These are phyloP conservation scores for Neobulgaria alba DNA, from an alignment of 2,329 filamentous ascomycete species.

Conservation along the genomic window DNA sequence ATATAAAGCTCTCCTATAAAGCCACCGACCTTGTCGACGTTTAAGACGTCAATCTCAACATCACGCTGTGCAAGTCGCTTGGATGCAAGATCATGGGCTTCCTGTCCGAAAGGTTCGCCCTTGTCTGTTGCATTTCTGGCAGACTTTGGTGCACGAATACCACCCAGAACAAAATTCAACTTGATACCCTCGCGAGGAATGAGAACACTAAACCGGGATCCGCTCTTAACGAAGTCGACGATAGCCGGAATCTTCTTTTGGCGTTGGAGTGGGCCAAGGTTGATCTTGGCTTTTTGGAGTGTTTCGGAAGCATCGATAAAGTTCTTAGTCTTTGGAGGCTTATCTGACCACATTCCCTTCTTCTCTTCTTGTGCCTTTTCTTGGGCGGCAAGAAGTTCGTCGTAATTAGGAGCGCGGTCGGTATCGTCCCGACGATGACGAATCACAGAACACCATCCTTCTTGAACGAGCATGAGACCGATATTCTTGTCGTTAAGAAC, in stretches of 20 bases:
- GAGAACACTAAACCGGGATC: slow-evolving; percentile 84
- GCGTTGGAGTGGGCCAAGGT: slow-evolving; percentile 76
- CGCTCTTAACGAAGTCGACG: slow-evolving; percentile 97
- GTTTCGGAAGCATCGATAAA: slow-evolving; percentile 88
- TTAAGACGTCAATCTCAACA: slow-evolving; percentile 90
- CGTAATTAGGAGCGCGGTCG: slow-evolving; percentile 89
- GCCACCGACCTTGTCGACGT: slow-evolving; percentile 91
- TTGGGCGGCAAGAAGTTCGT: slow-evolving; percentile 74
- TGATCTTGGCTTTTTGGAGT: slow-evolving; percentile 90
- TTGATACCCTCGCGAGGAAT: slow-evolving; percentile 90
- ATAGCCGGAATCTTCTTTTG: slow-evolving; percentile 89
- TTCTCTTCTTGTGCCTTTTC: slow-evolving; percentile 76
- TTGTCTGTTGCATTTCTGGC: slow-evolving; percentile 70
- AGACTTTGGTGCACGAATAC: slow-evolving; percentile 83
- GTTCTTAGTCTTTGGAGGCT: slow-evolving; percentile 72
- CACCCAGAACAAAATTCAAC: slow-evolving; percentile 87
- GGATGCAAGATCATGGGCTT: slow-evolving; percentile 87
- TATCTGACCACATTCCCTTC: slow-evolving; percentile 93
- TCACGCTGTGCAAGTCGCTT: slow-evolving; percentile 86
- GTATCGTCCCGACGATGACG: slow-evolving; percentile 91
- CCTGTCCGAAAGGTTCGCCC: slow-evolving; percentile 88
- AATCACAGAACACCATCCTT: slow-evolving; percentile 88
- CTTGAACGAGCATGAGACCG: slow-evolving; percentile 76
- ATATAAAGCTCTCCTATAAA: slow-evolving; percentile 95
- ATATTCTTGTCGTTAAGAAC: slow-evolving; percentile 80